These are phyloP conservation scores for Aspergillus fructus DNA, from an alignment of 2,329 filamentous ascomycete genomes.

Conservation along the genomic window DNA sequence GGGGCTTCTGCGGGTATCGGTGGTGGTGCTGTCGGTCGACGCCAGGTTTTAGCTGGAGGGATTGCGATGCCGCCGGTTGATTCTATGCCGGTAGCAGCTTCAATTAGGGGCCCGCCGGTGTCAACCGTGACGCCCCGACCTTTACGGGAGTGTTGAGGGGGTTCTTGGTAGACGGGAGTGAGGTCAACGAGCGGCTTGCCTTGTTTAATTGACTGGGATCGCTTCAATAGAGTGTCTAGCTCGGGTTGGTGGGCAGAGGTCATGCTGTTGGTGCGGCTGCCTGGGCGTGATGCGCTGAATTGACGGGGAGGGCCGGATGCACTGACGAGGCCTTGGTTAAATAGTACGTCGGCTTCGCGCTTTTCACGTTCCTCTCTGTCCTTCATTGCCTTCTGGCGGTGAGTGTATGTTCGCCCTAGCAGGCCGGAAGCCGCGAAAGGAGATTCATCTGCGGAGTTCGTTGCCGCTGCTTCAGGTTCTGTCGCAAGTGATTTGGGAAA, in stretches of 20 bases:
- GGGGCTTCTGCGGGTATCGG: conserved; percentile 11
- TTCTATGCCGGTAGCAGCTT: conserved; percentile 43
- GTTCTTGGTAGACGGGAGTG: conserved; percentile 63
- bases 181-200: conserved; percentile 68
- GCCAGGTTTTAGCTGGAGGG: conserved; percentile 42
- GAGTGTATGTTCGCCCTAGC: conserved; percentile 40
- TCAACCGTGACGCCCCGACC: conserved; percentile 46
- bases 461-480: conserved; percentile 22
- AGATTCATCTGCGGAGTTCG: conserved; percentile 24
- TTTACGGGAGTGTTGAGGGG: conserved; percentile 48
- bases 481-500: conserved; percentile 27
- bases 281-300: conserved; percentile 22
- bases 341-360: conserved; percentile 43
- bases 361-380: conserved; percentile 40
- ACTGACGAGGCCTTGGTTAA: conserved; percentile 56
- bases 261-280: conserved; percentile 36
- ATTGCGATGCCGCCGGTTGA: conserved; percentile 32
- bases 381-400: conserved; percentile 41
- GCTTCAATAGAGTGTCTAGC: conserved; percentile 34
- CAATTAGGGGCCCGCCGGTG: conserved; percentile 39
- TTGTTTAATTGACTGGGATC: conserved; percentile 46
- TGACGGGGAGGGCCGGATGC: conserved; percentile 43
- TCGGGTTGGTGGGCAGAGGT: conserved; percentile 26
- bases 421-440: conserved; percentile 39
- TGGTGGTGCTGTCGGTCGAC: conserved; percentile 26